Conservation (phyloP, 306 rosid species). For the Cotoneaster glaucophyllus region DNA sequence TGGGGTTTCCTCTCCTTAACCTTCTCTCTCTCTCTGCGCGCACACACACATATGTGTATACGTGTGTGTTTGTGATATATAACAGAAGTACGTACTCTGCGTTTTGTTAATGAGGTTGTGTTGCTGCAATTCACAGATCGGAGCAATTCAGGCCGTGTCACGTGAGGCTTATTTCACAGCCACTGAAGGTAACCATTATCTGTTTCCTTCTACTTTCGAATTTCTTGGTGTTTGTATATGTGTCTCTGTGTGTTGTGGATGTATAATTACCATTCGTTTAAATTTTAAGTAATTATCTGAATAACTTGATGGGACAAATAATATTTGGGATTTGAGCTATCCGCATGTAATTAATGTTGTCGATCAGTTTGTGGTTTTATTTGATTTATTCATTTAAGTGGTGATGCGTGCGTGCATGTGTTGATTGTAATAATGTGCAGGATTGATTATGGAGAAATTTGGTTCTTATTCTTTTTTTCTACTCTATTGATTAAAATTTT, state of each 20-base stretch:
- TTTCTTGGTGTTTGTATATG: background rate
- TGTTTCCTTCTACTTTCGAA: background rate
- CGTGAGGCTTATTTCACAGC: conserved; percentile 79
- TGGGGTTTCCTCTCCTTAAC: conserved; percentile 31
- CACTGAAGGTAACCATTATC: conserved; percentile 33
- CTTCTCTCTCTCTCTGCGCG: background rate
- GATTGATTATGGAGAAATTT: no score
- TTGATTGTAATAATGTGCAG: no score
- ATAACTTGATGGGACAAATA: background rate
- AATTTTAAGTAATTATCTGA: background rate
- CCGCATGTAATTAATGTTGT: background rate
- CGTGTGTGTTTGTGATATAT: background rate
- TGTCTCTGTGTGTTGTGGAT: background rate
- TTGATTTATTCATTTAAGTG: no score
- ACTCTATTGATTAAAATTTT: no score
- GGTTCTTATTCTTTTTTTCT: no score
- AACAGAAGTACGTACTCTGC: background rate
- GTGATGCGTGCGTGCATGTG: no score
- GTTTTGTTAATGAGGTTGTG: background rate
- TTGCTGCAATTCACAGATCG: conserved; percentile 43
- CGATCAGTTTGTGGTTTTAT: background rate
- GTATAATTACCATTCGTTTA: background rate
- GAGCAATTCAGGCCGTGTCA: conserved; percentile 75
- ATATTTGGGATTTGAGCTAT: background rate
- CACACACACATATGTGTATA: no score